Percentiles rank a stretch among this genome's conserved stretches.
Conservation (phyloP, 257 asterid species). For the Capsicum baccatum region DNA sequence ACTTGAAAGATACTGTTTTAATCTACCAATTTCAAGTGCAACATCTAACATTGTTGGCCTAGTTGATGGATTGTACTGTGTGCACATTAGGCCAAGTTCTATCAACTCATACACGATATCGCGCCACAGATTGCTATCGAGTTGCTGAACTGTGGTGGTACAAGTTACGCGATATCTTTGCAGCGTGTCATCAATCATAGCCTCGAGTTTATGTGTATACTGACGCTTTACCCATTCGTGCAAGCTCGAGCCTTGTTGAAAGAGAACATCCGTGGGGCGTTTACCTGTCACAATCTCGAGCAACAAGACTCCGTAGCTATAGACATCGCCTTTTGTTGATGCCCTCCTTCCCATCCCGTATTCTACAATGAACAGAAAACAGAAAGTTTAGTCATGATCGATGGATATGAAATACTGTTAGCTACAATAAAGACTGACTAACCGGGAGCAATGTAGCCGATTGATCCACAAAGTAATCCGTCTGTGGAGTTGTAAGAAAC, state of each 20-base stretch:
- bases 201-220: too few species aligned
- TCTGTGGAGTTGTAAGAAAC: slow-evolving; percentile 67
- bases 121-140: slow-evolving; percentile 44
- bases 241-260: slow-evolving; percentile 68
- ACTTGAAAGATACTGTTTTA: slow-evolving; percentile 60
- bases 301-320: slow-evolving; percentile 69
- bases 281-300: slow-evolving; percentile 72
- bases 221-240: slow-evolving; percentile 77
- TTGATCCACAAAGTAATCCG: slow-evolving; percentile 72
- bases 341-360: slow-evolving; percentile 89
- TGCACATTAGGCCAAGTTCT: slow-evolving; percentile 73
- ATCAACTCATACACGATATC: slow-evolving; percentile 60
- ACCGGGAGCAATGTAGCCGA: slow-evolving; percentile 97
- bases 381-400: neutral
- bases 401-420: too few species aligned
- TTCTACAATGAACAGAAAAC: slow-evolving; percentile 44
- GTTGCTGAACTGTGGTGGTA: neutral
- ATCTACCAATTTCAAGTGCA: slow-evolving; percentile 57
- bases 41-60: slow-evolving; percentile 83
- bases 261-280: slow-evolving; percentile 69
- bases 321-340: slow-evolving; percentile 81
- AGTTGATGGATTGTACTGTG: slow-evolving; percentile 64
- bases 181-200: slow-evolving; percentile 29
- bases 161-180: slow-evolving; percentile 39
- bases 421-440: neutral